Conservation (phyloP, 306 rosid species). For the Astragalus membranaceus region DNA sequence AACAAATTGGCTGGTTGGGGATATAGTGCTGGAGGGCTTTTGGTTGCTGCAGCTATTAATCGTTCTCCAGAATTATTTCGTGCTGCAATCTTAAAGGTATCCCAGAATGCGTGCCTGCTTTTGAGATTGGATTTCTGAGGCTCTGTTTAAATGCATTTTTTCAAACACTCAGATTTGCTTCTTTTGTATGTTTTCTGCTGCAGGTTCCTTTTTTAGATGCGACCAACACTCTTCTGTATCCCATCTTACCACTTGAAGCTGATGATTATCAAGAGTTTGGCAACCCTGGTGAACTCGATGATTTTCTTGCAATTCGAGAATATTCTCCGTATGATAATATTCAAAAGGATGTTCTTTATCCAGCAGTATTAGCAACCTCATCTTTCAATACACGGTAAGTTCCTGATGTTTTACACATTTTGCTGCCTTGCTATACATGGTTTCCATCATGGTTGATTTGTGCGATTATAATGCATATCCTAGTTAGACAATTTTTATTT, state of each 20-base stretch:
- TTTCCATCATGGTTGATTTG: background rate
- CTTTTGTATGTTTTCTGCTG: slow-evolving; percentile 20
- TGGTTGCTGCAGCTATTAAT: slow-evolving; percentile 90
- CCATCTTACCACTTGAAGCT: slow-evolving; percentile 70
- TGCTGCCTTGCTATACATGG: background rate
- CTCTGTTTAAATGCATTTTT: slow-evolving; percentile 15
- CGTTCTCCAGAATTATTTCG: slow-evolving; percentile 64
- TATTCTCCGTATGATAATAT: slow-evolving; percentile 91
- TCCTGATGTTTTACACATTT: background rate
- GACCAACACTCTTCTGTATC: slow-evolving; percentile 75
- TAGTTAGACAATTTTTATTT: background rate
- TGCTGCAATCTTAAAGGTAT: slow-evolving; percentile 82
- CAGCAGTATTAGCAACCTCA: slow-evolving; percentile 67
- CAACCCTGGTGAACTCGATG: slow-evolving; percentile 68
- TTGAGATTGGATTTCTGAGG: slow-evolving; percentile 5
- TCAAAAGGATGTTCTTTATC: slow-evolving; percentile 65
- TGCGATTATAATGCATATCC: background rate
- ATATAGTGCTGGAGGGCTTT: slow-evolving; percentile 88
- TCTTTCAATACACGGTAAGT: slow-evolving; percentile 80
- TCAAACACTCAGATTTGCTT: background rate
- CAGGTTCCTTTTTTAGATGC: slow-evolving; percentile 92
- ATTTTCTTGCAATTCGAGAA: slow-evolving; percentile 70
- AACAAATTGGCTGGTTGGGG: slow-evolving; percentile 85
- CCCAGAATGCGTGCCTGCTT: background rate
- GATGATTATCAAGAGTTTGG: slow-evolving; percentile 90